A percentile compares a stretch with the other conserved stretches of the same genome.
phyloP scores from a whole-genome alignment of 176 grass and related monocot genomes.

The Zizania latifolia region DNA sequence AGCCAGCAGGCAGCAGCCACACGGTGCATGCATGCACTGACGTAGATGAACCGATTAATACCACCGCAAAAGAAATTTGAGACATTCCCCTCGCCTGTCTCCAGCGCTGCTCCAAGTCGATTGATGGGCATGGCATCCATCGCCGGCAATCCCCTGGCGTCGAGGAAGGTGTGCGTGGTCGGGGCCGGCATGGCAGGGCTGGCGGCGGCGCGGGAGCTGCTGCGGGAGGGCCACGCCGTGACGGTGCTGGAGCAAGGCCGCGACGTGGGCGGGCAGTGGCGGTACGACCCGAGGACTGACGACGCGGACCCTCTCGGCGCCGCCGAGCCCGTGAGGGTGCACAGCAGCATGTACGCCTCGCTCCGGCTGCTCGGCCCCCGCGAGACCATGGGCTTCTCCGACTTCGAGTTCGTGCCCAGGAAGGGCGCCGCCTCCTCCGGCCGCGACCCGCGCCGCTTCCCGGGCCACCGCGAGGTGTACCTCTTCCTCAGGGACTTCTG shows the following conservation, averaged over 20 bases:
- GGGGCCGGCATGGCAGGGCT: conserved; percentile 29
- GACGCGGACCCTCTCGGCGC: neutral
- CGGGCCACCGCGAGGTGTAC: conserved; percentile 26
- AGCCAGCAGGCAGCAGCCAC: too few species aligned
- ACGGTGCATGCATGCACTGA: too few species aligned
- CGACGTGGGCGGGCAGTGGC: conserved; percentile 33
- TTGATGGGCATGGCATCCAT: neutral
- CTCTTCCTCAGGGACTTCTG: conserved; percentile 35
- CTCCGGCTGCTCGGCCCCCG: conserved; percentile 8
- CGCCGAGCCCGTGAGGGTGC: neutral
- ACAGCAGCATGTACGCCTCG: conserved; percentile 32
- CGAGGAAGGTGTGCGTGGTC: conserved; percentile 27
- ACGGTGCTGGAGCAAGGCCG: conserved; percentile 25
- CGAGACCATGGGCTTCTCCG: conserved; percentile 17
- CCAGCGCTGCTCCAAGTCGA: neutral
- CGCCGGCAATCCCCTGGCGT: neutral
- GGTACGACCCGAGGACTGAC: conserved; percentile 17
- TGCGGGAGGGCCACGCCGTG: conserved; percentile 21
- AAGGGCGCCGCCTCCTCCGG: neutral
- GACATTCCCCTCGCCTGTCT: too few species aligned
- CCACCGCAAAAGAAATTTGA: too few species aligned
- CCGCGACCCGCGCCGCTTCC: conserved; percentile 22
- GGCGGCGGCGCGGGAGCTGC: conserved; percentile 17
- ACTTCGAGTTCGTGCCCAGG: conserved; percentile 23
- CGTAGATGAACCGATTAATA: too few species aligned